A percentile compares a stretch with the other conserved stretches of the same genome.
These are phyloP conservation scores for Gossypium davidsonii DNA, from an alignment of 441 rosid genomes.

Conservation along the genomic window DNA sequence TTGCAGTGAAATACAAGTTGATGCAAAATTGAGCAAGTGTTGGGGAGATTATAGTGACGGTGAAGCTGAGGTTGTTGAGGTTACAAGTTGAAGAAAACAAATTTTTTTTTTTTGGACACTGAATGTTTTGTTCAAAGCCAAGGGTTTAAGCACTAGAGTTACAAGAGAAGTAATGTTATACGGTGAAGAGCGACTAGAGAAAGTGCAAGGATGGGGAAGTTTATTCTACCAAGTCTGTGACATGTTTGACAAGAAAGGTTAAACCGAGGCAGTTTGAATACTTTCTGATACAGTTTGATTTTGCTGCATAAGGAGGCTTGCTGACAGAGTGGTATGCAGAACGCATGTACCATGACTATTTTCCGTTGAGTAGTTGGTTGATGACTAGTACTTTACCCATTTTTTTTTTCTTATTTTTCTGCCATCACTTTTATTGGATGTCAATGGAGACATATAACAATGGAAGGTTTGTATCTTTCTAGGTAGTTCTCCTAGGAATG, in stretches of 20 bases:
- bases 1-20: constrained; percentile 27
- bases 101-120: constrained; percentile 5
- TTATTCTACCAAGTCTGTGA: constrained; percentile 6
- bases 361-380: constrained; percentile 18
- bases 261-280: constrained; percentile 18
- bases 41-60: constrained; percentile 85
- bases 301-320: constrained; percentile 14
- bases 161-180: constrained; percentile 8
- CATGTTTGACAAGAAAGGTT: constrained; percentile 4
- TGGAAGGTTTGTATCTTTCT: constrained; percentile 16
- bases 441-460: constrained; percentile 14
- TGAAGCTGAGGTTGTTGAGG: constrained; percentile 70
- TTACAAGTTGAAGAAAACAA: constrained; percentile 41
- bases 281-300: constrained; percentile 20
- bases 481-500: constrained; percentile 6
- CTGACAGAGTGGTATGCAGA: constrained; percentile 19
- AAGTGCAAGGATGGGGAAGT: constrained; percentile 7
- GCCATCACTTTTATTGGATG: constrained; percentile 5
- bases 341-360: constrained; percentile 15
- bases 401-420: constrained; percentile 1
- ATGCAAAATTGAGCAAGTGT: constrained; percentile 47
- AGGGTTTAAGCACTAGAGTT: constrained; percentile 2
- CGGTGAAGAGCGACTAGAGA: constrained; percentile 1
- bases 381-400: constrained; percentile 13
- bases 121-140: constrained; percentile 11